Base-by-base conservation (phyloP, 805 yeast genomes). In the Lachancea sp. region DNA sequence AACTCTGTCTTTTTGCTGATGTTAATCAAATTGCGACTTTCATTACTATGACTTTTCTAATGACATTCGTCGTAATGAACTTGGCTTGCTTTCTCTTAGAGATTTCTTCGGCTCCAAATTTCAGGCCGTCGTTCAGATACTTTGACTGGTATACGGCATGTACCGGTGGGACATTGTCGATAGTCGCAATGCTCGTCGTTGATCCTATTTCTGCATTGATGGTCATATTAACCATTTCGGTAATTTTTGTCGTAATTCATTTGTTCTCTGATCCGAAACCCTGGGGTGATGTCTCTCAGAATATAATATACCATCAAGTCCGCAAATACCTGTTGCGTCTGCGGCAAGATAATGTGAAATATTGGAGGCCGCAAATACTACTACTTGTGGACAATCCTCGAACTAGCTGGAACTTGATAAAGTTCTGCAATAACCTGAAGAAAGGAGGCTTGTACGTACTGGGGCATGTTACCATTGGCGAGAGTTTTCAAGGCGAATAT, bases 201-300 rank as follows among this genome's bases (percentile, higher is more conserved):
- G 98, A 92, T 65, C 95, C 96, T 25, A 54, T 83, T 12, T 84
- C 95, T 2, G 97, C 98, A 0, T 70, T 86, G 2, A 70, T 81
- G 23, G 80, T 89, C 19, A 74, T 88, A 20, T 63, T 80, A 8
- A 75, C 81, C 40, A 69, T 88, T 51, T 59, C 77, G 29, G 66
- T 80, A 13, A 64, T 92, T 31, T 83, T 92, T 50, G 56, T 87
- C 33, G 60, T 83, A 40, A 92, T 92, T 48, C 97, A 92, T 59
- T 87, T 88, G 55, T 73, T 78, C 37, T 83, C 96, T 8, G 96
- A 97, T 2, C 97, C 98, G 5, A 88, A 87, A 57, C 83, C 89
- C 24, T 92, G 96, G 89, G 99, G 99, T 25, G 99, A 92, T 63
- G 97, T 92, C 18, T 89, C 97, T 2, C 98, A 92, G 62, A 78